Evolutionary conservation across 1,284 basidiomycete genomes (phyloP).

Genomic region (Malassezia nana): DNA sequence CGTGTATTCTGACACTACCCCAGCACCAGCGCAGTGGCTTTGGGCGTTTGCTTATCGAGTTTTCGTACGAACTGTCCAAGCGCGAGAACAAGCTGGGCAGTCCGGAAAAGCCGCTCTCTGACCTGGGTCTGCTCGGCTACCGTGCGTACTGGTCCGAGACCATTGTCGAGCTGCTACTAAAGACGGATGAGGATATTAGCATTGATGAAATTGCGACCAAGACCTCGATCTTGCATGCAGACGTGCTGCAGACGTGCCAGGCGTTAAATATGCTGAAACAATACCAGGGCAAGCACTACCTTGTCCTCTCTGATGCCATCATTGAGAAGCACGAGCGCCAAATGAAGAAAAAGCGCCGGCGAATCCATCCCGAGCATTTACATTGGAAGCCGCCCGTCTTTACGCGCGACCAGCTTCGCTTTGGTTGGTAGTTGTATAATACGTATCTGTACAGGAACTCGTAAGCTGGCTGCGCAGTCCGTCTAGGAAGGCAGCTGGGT

Average conservation of each 20-base stretch:
- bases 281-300: slow-evolving; percentile 87
- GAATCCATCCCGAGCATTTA: slow-evolving; percentile 70
- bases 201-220: slow-evolving; percentile 95
- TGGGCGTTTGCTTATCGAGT: slow-evolving; percentile 91
- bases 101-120: slow-evolving; percentile 93
- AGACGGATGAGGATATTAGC: slow-evolving; percentile 61
- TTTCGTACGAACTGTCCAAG: slow-evolving; percentile 95
- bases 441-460: background rate
- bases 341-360: slow-evolving; percentile 65
- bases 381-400: slow-evolving; percentile 69
- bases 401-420: slow-evolving; percentile 40
- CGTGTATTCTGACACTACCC: slow-evolving; percentile 93
- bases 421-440: slow-evolving; percentile 30
- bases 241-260: slow-evolving; percentile 97
- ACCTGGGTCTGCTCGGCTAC: slow-evolving; percentile 85
- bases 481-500: slow-evolving; percentile 68
- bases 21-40: slow-evolving; percentile 95
- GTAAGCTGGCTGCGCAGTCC: slow-evolving; percentile 30
- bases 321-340: slow-evolving; percentile 81
- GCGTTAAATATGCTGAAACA: slow-evolving; percentile 91
- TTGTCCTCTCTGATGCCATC: slow-evolving; percentile 80
- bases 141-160: slow-evolving; percentile 95
- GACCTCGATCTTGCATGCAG: slow-evolving; percentile 90
- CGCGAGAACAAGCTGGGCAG: slow-evolving; percentile 89
- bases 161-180: slow-evolving; percentile 80